These are phyloP conservation scores for Cryomyces minteri DNA, from an alignment of 495 filamentous ascomycete genomes.

Conservation along the genomic window DNA sequence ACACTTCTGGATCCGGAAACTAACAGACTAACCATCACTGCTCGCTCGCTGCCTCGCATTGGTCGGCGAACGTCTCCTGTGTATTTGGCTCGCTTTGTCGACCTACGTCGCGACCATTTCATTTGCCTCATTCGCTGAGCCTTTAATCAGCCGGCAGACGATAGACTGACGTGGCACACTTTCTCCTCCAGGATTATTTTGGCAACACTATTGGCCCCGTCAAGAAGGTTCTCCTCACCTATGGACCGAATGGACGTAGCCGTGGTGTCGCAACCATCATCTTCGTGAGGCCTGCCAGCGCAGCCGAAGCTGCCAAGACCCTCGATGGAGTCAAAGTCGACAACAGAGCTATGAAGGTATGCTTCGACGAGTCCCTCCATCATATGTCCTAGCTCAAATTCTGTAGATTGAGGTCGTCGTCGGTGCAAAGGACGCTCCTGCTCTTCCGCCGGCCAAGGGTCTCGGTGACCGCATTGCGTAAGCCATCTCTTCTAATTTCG, in stretches of 20 bases:
- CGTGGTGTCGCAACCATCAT: slow-evolving; percentile 70
- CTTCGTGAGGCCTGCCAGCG: slow-evolving; percentile 60
- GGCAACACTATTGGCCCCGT: slow-evolving; percentile 70
- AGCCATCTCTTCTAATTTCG: slow-evolving; percentile 12
- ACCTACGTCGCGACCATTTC: no score
- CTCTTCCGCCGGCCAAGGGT: slow-evolving; percentile 45
- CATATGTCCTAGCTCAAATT: not conserved
- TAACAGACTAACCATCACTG: slow-evolving; percentile 36
- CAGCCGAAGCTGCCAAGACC: slow-evolving; percentile 59
- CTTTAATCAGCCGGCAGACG: not conserved
- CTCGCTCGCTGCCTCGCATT: slow-evolving; percentile 40
- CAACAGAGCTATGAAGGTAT: slow-evolving; percentile 75
- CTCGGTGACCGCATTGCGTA: slow-evolving; percentile 78
- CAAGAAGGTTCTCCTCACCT: slow-evolving; percentile 73
- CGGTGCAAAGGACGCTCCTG: slow-evolving; percentile 49
- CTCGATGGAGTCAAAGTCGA: slow-evolving; percentile 82
- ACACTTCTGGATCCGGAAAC: not conserved
- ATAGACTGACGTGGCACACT: not conserved
- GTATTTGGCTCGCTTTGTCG: no score
- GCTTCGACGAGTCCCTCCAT: not conserved
- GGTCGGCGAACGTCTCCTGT: not conserved
- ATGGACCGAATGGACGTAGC: slow-evolving; percentile 80
- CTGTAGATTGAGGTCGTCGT: slow-evolving; percentile 75
- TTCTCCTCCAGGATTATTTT: slow-evolving; percentile 73
- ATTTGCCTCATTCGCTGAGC: no score